phyloP scores from a whole-genome alignment of 805 yeast genomes.

The Candida nitratophila region DNA sequence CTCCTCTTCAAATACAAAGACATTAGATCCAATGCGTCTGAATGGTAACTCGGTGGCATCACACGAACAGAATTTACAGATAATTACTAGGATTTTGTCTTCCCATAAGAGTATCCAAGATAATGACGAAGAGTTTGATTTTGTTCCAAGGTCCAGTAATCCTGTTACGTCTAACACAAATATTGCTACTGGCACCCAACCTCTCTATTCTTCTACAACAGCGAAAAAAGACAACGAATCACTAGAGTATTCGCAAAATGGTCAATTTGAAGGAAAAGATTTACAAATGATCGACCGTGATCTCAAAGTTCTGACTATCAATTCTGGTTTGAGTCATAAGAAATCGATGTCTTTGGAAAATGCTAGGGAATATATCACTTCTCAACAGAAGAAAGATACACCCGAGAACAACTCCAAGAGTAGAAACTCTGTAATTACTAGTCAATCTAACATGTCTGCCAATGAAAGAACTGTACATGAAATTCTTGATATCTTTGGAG shows the following conservation, averaged over 20 bases:
- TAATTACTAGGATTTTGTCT: neutral
- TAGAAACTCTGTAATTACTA: neutral
- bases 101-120: neutral
- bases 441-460: conserved; percentile 1
- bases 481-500: conserved; percentile 8
- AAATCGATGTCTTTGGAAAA: neutral
- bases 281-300: neutral
- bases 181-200: neutral
- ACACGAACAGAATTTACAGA: neutral
- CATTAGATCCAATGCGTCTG: neutral
- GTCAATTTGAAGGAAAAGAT: conserved; percentile 2
- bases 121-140: neutral
- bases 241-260: neutral
- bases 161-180: neutral
- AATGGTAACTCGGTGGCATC: neutral
- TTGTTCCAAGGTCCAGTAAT: neutral
- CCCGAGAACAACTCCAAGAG: neutral
- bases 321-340: neutral
- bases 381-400: neutral
- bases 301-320: neutral
- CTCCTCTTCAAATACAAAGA: neutral
- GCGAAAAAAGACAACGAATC: neutral
- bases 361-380: neutral
- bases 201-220: neutral
- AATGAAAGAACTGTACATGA: conserved; percentile 9